Evolutionary conservation across 2,329 filamentous ascomycete genomes (phyloP), one percentile per base, ranked within the genome.

Genomic region (Fusarium sp.): DNA sequence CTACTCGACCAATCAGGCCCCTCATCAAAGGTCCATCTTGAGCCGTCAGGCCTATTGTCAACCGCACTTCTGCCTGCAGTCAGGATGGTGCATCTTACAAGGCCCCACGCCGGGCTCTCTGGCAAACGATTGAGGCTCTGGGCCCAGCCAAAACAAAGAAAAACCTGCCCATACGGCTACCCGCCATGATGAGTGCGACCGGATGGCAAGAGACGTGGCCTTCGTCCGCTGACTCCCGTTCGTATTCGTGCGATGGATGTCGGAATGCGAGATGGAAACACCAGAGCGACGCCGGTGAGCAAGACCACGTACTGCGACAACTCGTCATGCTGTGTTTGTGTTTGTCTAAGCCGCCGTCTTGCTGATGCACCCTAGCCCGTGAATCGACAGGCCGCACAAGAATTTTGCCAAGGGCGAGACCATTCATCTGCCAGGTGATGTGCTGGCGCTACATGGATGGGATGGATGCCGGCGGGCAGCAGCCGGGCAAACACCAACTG

Each of bases 291-390:
- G 42, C 40, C 40, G 34, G 50, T 52, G 45, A 72, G 24, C 45
- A 74, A 66, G 58, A 45, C 37, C 56, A 60, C 59, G 31, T 64
- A 54, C 69, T 70, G 69, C 72, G 61, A 40, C 59, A 72, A 63
- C 42, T 70, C 69, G 65, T 35, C 35, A 74, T 74, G 72, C 60
- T 29, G 72, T 75, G 65, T 67, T 70, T 74, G 69, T 74, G 72
- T 60, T 54, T 66, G 37, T 50, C 57, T 56, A 14, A 27, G 54
- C 34, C 18, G 47, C 34, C 13, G 58, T 63, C 56, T 62, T 34
- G 22, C 35, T 59, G 62, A 47, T 61, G 63, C 38, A 27, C 37
- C 62, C 16, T 42, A 20, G 16, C 20, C 13, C 45, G 22, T 59
- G 45, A 74, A 72, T 68, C 35, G 54, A 54, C 47, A 31, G 14